phyloP scores from a whole-genome alignment of 2,329 filamentous ascomycete species.

The Mycocentrospora acerina region DNA sequence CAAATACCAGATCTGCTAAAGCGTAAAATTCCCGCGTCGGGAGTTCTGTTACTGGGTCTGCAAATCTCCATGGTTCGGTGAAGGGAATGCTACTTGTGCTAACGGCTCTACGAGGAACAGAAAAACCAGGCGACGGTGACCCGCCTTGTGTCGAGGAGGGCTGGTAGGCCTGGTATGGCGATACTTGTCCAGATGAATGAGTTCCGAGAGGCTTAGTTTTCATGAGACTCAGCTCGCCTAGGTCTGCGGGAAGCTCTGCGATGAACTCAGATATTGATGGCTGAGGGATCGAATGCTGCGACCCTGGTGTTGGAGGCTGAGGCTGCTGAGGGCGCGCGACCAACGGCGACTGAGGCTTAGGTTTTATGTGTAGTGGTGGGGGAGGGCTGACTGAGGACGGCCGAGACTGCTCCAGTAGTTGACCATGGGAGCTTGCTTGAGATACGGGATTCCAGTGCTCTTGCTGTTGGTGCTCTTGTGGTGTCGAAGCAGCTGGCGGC shows the following conservation, averaged over 20 bases:
- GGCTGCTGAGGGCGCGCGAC: slow-evolving; percentile 9
- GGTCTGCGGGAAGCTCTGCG: slow-evolving; percentile 37
- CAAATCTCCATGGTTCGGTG: slow-evolving; percentile 39
- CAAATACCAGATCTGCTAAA: slow-evolving; percentile 38
- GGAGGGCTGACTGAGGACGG: slow-evolving; percentile 20
- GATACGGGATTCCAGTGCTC: slow-evolving; percentile 27
- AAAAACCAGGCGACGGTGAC: slow-evolving; percentile 24
- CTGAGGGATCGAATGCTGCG: slow-evolving; percentile 9
- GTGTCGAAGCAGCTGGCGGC: slow-evolving; percentile 12
- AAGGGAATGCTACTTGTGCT: slow-evolving; percentile 29
- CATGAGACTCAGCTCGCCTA: slow-evolving; percentile 26
- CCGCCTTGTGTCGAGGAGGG: slow-evolving; percentile 14
- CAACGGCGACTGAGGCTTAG: slow-evolving; percentile 11
- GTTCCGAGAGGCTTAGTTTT: slow-evolving; percentile 16
- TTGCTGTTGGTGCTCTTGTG: slow-evolving; percentile 10
- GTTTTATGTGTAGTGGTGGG: slow-evolving; percentile 13
- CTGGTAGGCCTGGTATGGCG: slow-evolving; percentile 33
- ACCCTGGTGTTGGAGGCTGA: slow-evolving; percentile 14
- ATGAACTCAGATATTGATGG: slow-evolving; percentile 28
- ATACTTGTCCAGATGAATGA: slow-evolving; percentile 4
- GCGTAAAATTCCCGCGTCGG: slow-evolving; percentile 41
- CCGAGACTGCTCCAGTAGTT: slow-evolving; percentile 10
- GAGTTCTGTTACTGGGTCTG: slow-evolving; percentile 32
- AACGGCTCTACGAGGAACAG: slow-evolving; percentile 30
- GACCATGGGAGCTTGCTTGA: slow-evolving; percentile 14